phyloP scores from a whole-genome alignment of 2,329 filamentous ascomycete species.

The Paramyrothecium sp. region DNA sequence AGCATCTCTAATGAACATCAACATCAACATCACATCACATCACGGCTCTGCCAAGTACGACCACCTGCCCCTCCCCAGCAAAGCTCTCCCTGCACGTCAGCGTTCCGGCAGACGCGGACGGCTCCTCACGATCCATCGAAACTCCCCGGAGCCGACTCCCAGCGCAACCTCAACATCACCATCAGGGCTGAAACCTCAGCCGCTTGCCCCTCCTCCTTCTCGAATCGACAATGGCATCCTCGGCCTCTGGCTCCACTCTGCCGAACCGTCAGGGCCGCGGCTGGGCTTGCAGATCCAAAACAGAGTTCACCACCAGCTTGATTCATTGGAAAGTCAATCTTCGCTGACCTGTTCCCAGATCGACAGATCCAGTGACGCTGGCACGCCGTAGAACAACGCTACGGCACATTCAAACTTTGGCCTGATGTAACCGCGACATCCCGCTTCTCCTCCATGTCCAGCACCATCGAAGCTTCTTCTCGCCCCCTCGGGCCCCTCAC shows the following conservation, averaged over 20 bases:
- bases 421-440: too few species aligned
- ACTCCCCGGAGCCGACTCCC: background rate
- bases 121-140: background rate
- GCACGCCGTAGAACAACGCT: too few species aligned
- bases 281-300: background rate
- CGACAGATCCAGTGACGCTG: background rate
- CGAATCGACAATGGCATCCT: background rate
- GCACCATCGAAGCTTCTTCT: background rate
- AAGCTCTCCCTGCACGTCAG: background rate
- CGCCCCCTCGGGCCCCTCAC: too few species aligned
- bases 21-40: too few species aligned
- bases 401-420: too few species aligned
- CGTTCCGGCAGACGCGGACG: background rate
- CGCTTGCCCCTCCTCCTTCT: background rate
- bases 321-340: background rate
- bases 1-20: too few species aligned
- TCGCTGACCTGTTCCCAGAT: background rate
- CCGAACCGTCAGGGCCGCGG: background rate
- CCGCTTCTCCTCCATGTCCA: too few species aligned
- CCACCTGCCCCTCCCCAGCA: background rate
- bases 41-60: too few species aligned
- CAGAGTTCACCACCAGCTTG: too few species aligned
- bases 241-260: background rate
- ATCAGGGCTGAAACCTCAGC: background rate
- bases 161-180: background rate